Base-by-base conservation (phyloP, 2,329 filamentous ascomycete species). In the Aspergillus brunneoviolaceus region DNA sequence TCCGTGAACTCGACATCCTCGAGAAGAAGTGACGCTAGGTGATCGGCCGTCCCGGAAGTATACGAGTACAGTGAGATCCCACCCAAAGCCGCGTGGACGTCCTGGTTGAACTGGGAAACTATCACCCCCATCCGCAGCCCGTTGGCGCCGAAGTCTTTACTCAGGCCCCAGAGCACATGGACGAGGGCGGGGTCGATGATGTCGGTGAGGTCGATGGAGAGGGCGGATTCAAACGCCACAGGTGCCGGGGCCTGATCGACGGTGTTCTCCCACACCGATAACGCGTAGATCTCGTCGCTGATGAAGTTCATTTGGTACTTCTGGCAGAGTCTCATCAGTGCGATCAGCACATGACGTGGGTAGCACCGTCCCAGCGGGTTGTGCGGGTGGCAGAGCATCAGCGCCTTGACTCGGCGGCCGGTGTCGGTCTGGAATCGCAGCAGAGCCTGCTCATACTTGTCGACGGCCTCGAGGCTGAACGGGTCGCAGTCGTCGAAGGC, bases 241-340 rank as follows among this genome's bases (percentile, higher is more conserved):
- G 66, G 60, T 0, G 63, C 54, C 0, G 70, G 65, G 0, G 49
- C 11, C 0, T 59, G 57, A 48, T 70, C 78, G 58, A 63, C 72
- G 39, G 31, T 72, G 60, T 80, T 84, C 6, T 76, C 60, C 68
- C 79, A 87, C 1, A 81, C 72, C 0, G 84, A 85, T 4, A 84
- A 67, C 2, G 83, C 85, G 65, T 87, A 87, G 45, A 87, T 81
- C 66, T 87, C 85, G 67, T 87, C 84, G 64, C 79, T 81, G 69
- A 87, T 78, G 42, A 87, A 72, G 64, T 87, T 83, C 4, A 86
- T 70, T 2, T 74, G 62, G 63, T 85, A 72, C 57, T 77, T 76
- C 55, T 82, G 72, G 64, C 84, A 86, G 33, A 86, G 65, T 2
- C 68, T 65, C 76, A 85, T 78, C 23, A 83, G 69, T 6, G 70